Conservation (phyloP, 2,329 filamentous ascomycete genomes). For the Pseudogymnoascus pannorum region DNA sequence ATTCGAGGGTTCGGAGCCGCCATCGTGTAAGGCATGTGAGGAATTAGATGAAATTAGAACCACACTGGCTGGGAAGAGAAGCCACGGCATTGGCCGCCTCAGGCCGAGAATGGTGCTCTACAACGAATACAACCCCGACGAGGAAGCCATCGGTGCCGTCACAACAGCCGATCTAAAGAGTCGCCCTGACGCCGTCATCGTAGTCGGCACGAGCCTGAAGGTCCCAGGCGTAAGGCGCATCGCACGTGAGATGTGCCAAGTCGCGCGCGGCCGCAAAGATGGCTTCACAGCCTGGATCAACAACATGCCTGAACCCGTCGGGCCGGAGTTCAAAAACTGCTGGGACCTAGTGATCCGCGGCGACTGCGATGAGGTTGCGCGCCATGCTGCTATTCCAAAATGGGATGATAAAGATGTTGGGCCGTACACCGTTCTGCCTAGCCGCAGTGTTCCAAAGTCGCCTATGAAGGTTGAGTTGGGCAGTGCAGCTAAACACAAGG, state of each 20-base stretch:
- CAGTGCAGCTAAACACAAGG: slow-evolving; percentile 24
- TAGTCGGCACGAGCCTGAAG: slow-evolving; percentile 92
- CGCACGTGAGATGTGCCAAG: slow-evolving; percentile 81
- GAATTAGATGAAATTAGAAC: slow-evolving; percentile 70
- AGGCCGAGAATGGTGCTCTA: slow-evolving; percentile 93
- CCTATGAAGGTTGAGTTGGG: slow-evolving; percentile 39
- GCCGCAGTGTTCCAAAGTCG: slow-evolving; percentile 32
- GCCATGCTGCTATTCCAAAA: slow-evolving; percentile 54
- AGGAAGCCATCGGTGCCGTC: slow-evolving; percentile 90
- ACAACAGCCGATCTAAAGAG: slow-evolving; percentile 78
- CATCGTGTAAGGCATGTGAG: slow-evolving; percentile 68
- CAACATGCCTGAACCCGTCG: slow-evolving; percentile 72
- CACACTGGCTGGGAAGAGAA: slow-evolving; percentile 71
- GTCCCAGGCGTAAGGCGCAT: slow-evolving; percentile 87
- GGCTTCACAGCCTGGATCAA: slow-evolving; percentile 95
- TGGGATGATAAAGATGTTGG: slow-evolving; percentile 51
- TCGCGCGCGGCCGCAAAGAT: slow-evolving; percentile 73
- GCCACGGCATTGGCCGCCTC: slow-evolving; percentile 84
- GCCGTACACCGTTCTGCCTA: slow-evolving; percentile 39
- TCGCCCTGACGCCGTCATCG: slow-evolving; percentile 83
- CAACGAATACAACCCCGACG: slow-evolving; percentile 94
- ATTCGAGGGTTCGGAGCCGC: slow-evolving; percentile 79
- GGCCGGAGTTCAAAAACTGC: slow-evolving; percentile 79
- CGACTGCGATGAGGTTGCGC: slow-evolving; percentile 81
- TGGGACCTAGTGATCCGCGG: slow-evolving; percentile 89